Evolutionary conservation across 2,329 filamentous ascomycete species (phyloP).

Genomic region (Cryphonectria parasitica): DNA sequence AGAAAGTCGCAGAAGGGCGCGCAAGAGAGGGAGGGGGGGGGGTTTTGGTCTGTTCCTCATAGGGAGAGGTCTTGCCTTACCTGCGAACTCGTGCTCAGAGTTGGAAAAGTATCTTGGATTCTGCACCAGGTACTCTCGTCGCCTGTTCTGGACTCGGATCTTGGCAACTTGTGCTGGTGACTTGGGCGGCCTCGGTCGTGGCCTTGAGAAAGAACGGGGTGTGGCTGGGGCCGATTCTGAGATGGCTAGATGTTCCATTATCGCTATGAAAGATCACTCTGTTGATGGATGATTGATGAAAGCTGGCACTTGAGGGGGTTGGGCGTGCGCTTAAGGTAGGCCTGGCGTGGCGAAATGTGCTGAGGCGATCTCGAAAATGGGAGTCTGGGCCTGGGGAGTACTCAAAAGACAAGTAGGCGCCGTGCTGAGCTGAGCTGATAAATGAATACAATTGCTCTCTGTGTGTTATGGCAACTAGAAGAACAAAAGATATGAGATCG

Average conservation of each 20-base stretch:
- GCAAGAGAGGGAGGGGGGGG: no score
- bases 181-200: constrained; percentile 49
- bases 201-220: constrained; percentile 39
- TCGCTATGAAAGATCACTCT: background rate
- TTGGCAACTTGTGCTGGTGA: constrained; percentile 47
- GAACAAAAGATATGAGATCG: no score
- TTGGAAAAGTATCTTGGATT: constrained; percentile 72
- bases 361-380: no score
- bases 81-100: constrained; percentile 59
- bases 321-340: no score
- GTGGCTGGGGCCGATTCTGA: constrained; percentile 9
- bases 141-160: constrained; percentile 72
- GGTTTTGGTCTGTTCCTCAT: no score
- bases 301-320: background rate
- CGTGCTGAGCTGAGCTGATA: no score
- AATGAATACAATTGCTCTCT: no score
- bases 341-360: no score
- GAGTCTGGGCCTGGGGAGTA: no score
- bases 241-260: background rate
- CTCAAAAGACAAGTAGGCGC: no score
- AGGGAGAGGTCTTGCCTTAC: constrained; percentile 38
- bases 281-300: background rate
- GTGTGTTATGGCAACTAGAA: no score
- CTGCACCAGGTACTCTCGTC: constrained; percentile 74
- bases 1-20: no score